Percentiles rank a stretch among this genome's conserved stretches.
phyloP scores from a whole-genome alignment of 208 protist genomes.

The Trichomonas tenax region DNA sequence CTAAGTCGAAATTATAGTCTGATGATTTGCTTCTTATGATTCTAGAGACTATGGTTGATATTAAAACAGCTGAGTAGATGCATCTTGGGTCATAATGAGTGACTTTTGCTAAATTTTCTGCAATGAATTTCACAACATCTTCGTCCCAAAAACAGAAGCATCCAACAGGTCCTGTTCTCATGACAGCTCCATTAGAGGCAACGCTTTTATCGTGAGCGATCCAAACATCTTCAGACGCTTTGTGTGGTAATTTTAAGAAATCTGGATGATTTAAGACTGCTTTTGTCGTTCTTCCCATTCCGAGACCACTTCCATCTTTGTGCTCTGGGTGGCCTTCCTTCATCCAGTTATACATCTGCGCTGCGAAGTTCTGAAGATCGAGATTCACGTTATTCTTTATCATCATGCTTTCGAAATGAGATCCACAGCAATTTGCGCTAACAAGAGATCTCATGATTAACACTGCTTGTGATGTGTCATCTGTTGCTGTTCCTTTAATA shows the following conservation, averaged over 20 bases:
- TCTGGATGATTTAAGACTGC: neutral
- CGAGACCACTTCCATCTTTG: neutral
- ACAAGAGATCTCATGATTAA: conserved; percentile 2
- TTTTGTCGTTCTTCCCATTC: neutral
- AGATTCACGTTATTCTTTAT: neutral
- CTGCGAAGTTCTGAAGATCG: neutral
- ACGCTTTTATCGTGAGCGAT: neutral
- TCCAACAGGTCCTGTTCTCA: neutral
- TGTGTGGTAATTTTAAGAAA: neutral
- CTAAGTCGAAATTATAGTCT: neutral
- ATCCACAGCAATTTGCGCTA: neutral
- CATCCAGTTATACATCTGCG: neutral
- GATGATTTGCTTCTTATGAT: neutral
- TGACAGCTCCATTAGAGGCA: neutral
- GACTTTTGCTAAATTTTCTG: neutral
- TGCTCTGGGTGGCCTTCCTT: neutral
- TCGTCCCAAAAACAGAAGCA: neutral
- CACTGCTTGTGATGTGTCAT: neutral
- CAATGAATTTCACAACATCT: neutral
- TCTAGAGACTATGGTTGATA: neutral
- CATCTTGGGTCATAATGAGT: neutral
- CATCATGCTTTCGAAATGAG: too few relatives aligned
- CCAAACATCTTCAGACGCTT: neutral
- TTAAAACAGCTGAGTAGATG: neutral
- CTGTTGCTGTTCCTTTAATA: neutral